These are phyloP conservation scores for Oxyria digyna DNA, from an alignment of 148 eudicot genomes.

Conservation along the genomic window DNA sequence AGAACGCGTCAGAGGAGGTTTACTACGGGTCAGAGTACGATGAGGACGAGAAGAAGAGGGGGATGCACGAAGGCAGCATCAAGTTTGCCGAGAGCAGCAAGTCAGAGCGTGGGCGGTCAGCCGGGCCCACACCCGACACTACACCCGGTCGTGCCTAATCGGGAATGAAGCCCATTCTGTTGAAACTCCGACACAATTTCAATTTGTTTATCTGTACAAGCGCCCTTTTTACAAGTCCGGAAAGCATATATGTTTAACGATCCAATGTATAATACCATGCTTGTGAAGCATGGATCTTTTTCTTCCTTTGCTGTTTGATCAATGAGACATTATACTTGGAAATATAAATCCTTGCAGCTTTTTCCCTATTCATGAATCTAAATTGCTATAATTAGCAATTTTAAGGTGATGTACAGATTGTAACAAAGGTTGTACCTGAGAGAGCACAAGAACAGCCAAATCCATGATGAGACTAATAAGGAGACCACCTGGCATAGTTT, in stretches of 20 bases:
- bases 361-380: neutral
- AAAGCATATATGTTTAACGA: neutral
- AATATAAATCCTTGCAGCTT: neutral
- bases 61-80: slow-evolving; percentile 41
- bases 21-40: slow-evolving; percentile 37
- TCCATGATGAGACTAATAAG: neutral
- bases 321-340: neutral
- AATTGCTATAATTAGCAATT: neutral
- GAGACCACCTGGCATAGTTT: neutral
- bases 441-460: neutral
- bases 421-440: neutral
- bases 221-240: neutral
- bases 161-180: neutral
- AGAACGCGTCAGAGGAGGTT: slow-evolving; percentile 20
- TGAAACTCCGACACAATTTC: neutral
- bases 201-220: neutral
- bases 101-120: slow-evolving; percentile 8
- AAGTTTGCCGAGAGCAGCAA: slow-evolving; percentile 23
- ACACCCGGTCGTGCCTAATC: slow-evolving; percentile 9
- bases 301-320: neutral
- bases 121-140: slow-evolving; percentile 9
- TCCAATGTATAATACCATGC: slow-evolving; percentile 1
- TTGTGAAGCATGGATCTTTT: neutral
- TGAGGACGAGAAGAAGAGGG: slow-evolving; percentile 29
- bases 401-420: neutral